Conservation (phyloP, 371 early-diverging fungal species). For the Mucor circinelloides region DNA sequence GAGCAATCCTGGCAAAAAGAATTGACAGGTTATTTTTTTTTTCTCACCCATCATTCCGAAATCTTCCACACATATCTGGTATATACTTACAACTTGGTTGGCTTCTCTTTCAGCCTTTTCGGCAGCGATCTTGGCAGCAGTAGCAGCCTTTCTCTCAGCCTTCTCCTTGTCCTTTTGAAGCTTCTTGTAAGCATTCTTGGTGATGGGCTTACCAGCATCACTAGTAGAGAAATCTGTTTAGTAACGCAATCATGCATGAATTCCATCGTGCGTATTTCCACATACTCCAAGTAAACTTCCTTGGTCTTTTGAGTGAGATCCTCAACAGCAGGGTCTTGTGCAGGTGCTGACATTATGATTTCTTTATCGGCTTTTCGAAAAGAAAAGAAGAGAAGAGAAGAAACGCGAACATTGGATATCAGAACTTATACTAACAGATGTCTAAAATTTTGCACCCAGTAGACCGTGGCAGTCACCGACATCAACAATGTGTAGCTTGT, state of each 20-base stretch:
- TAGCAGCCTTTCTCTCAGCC: constrained; percentile 79
- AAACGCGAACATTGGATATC: neutral
- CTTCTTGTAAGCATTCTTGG: constrained; percentile 94
- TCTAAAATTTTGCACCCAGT: no score
- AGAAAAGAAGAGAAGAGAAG: neutral
- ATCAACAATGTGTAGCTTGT: no score
- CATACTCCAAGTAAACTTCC: constrained; percentile 61
- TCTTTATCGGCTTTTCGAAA: neutral
- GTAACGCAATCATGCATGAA: neutral
- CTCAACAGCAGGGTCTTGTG: constrained; percentile 43
- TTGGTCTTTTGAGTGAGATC: constrained; percentile 58
- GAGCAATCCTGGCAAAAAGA: neutral
- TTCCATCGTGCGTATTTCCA: neutral
- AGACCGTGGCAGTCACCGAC: no score
- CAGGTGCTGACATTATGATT: constrained; percentile 35
- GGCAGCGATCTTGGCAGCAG: constrained; percentile 79
- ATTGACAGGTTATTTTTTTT: neutral
- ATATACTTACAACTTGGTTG: constrained; percentile 52
- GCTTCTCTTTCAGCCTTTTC: constrained; percentile 87
- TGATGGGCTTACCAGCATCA: constrained; percentile 88
- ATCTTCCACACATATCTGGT: neutral
- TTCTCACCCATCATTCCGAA: neutral
- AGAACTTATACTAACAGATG: no score
- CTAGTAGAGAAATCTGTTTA: constrained; percentile 33
- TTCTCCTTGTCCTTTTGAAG: constrained; percentile 90